A percentile compares a stretch with the other conserved stretches of the same genome.
Conservation (phyloP, 805 yeast genomes). For the Grigorovia humatica region DNA sequence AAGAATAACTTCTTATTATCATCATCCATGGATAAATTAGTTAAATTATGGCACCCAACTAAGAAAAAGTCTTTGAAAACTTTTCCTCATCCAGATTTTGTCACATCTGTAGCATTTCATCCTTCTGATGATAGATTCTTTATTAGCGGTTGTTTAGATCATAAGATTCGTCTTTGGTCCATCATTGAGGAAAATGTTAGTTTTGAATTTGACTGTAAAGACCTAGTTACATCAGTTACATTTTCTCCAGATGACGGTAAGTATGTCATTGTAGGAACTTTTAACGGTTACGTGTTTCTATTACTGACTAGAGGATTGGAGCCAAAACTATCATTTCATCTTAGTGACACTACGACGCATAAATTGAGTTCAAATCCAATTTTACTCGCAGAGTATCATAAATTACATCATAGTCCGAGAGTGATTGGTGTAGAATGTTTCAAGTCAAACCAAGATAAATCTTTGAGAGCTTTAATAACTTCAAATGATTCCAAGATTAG, state of each 20-base stretch:
- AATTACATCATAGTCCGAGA: conserved; percentile 38
- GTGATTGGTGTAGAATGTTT: conserved; percentile 66
- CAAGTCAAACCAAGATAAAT: conserved; percentile 20
- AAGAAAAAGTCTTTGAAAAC: conserved; percentile 50
- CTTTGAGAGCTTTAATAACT: conserved; percentile 45
- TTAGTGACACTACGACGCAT: conserved; percentile 32
- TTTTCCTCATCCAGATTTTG: conserved; percentile 68
- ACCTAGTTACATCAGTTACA: conserved; percentile 63
- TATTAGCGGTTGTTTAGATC: conserved; percentile 71
- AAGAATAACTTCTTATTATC: conserved; percentile 70
- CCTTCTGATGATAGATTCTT: conserved; percentile 83
- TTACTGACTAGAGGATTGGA: conserved; percentile 57
- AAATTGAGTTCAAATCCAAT: conserved; percentile 2
- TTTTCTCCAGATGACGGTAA: conserved; percentile 60
- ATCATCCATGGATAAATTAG: conserved; percentile 79
- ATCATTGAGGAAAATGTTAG: conserved; percentile 62
- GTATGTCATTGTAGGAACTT: conserved; percentile 62
- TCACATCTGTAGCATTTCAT: conserved; percentile 70
- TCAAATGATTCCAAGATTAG: conserved; percentile 77
- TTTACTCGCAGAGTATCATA: conserved; percentile 2
- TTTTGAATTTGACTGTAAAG: conserved; percentile 49
- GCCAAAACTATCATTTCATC: conserved; percentile 34
- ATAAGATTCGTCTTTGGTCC: conserved; percentile 67
- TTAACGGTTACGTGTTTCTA: conserved; percentile 55
- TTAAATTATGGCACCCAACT: conserved; percentile 76